Percentiles rank a stretch among this genome's conserved stretches.
Conservation (phyloP, 2,329 filamentous ascomycete species). For the Aspergillus neoniger region DNA sequence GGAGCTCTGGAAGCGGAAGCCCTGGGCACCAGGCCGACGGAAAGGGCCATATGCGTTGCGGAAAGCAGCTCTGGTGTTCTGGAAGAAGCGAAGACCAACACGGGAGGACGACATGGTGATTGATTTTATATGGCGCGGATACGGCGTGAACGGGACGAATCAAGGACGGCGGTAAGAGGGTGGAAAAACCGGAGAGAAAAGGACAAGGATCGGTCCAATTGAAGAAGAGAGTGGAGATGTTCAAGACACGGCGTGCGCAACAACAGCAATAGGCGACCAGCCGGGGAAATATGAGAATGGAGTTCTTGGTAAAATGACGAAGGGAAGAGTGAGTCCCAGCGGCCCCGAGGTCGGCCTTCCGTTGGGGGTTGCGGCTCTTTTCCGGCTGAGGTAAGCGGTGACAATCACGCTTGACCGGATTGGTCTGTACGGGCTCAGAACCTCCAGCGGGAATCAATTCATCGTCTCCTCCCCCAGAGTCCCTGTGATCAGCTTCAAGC, state of each 20-base stretch:
- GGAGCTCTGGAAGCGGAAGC: constrained; percentile 72
- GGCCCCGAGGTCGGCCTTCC: constrained; percentile 22
- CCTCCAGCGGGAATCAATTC: constrained; percentile 10
- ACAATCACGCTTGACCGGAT: constrained; percentile 29
- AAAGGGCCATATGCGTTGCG: constrained; percentile 57
- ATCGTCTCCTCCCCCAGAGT: constrained; percentile 6
- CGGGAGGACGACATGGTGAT: constrained; percentile 55
- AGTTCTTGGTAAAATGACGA: not conserved
- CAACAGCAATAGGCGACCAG: not conserved
- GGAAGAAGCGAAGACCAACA: constrained; percentile 59
- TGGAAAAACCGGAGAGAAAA: constrained; percentile 5
- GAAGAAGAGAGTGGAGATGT: constrained; percentile 1
- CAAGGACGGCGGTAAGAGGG: constrained; percentile 17
- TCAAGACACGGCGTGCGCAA: not conserved
- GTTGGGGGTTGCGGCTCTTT: constrained; percentile 21
- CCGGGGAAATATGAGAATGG: not conserved
- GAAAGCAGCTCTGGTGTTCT: constrained; percentile 52
- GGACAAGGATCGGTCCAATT: not conserved
- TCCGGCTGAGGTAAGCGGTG: constrained; percentile 34
- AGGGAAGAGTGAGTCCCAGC: not conserved
- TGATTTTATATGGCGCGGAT: not conserved
- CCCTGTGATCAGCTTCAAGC: not conserved
- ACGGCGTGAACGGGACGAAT: constrained; percentile 13
- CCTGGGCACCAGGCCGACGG: constrained; percentile 52
- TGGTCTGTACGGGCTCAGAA: constrained; percentile 18